Percentiles rank a stretch among this genome's conserved stretches.
phyloP scores from a whole-genome alignment of 164 flowering plant species.

The Berberis vulgaris region DNA sequence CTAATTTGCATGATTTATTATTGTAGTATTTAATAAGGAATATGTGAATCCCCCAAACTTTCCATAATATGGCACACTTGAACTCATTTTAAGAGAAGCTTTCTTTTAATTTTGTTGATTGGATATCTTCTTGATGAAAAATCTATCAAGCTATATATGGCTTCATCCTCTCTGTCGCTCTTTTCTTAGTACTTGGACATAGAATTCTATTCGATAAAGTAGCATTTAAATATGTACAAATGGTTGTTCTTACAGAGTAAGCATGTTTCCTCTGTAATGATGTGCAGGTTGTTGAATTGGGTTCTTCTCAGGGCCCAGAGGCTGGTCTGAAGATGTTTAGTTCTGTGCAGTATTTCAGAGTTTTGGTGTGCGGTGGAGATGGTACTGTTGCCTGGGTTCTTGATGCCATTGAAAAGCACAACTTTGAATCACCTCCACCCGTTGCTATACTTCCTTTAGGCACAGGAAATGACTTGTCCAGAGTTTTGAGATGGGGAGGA shows the following conservation, averaged over 20 bases:
- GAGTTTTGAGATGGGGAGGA: constrained; percentile 74
- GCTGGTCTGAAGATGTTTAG: constrained; percentile 52
- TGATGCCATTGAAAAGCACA: constrained; percentile 61
- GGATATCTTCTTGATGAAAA: too few relatives aligned
- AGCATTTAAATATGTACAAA: too few relatives aligned
- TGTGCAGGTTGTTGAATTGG: constrained; percentile 59
- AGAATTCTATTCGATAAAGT: too few relatives aligned
- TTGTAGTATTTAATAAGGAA: too few relatives aligned
- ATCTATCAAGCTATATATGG: too few relatives aligned
- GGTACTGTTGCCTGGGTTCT: constrained; percentile 87
- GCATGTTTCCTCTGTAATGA: not conserved
- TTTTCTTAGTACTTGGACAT: too few relatives aligned
- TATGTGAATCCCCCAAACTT: too few relatives aligned
- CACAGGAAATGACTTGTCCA: constrained; percentile 76
- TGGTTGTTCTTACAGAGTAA: not conserved
- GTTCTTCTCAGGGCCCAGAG: constrained; percentile 59
- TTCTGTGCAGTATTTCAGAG: constrained; percentile 47
- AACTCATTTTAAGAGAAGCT: too few relatives aligned
- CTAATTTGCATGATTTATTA: too few relatives aligned
- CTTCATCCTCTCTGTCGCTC: too few relatives aligned
- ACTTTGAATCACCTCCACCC: constrained; percentile 82
- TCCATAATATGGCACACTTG: too few relatives aligned
- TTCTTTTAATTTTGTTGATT: too few relatives aligned
- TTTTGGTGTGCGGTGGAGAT: constrained; percentile 85
- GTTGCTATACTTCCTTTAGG: constrained; percentile 74